Evolutionary conservation across 345 rosid species (phyloP), one percentile per base, ranked within the genome.

Genomic region (Eucalyptus regnans): DNA sequence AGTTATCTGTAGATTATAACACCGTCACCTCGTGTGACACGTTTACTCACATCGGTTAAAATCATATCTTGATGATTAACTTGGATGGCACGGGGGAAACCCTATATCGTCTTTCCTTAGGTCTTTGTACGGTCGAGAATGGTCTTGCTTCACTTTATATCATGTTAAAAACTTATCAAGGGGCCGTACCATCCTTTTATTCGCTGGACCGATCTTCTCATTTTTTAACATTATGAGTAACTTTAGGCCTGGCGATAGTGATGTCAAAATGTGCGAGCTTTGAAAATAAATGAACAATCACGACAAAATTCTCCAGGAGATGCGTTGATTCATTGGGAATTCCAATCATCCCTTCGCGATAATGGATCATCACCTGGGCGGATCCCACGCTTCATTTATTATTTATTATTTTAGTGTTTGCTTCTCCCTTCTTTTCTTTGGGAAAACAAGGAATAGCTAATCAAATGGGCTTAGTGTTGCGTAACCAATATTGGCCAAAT

Each of bases 1-100:
- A 58, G 7, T 58, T 54, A 0, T 54, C 10, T 8, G 0, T 54
- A 7, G 0, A 54, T 0, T 20, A 8, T 54, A 54, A 54, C 0
- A 0, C 11, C 11, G 0, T 54, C 60, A 54, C 2, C 10, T 1
- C 27, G 5, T 54, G 60, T 22, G 60, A 54, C 60, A 22, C 25
- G 9, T 20, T 18, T 54, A 18, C 60, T 54, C 27, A 54, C 27
- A 10, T 54, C 60, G 0, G 0, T 54, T 9, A 54, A 54, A 1
- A 8, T 54, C 9, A 8, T 54, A 54, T 0, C 25, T 54, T 20
- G 60, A 54, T 54, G 58, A 18, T 13, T 50, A 49, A 49, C 50
- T 49, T 12, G 27, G 60, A 1, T 7, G 9, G 60, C 25, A 54
- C 10, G 60, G 29, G 62, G 13, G 62, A 9, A 56, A 56, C 27